Percentiles rank a stretch among this genome's conserved stretches.
Evolutionary conservation across 148 eudicot species (phyloP).

Genomic region (Mesembryanthemum crystallinum): DNA sequence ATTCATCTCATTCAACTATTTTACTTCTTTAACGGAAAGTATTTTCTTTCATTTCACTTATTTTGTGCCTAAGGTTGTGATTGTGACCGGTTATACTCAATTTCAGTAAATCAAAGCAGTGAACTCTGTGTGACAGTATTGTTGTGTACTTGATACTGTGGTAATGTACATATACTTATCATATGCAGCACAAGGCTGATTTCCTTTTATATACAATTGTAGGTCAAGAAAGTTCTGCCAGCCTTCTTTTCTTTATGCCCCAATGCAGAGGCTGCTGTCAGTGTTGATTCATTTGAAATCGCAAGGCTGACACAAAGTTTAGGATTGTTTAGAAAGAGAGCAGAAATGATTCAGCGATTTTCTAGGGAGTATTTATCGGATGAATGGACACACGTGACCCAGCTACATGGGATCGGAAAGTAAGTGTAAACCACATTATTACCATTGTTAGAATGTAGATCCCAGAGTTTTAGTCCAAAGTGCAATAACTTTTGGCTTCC

Average conservation of each 20-base stretch:
- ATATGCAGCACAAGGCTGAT: not conserved
- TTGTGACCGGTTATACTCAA: not conserved
- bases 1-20: not conserved
- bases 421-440: constrained; percentile 27
- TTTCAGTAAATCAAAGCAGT: not conserved
- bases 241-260: constrained; percentile 63
- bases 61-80: too few relatives aligned
- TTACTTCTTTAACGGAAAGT: not conserved
- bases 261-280: constrained; percentile 59
- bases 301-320: constrained; percentile 44
- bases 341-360: constrained; percentile 52
- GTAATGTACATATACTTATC: not conserved
- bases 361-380: constrained; percentile 60
- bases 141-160: not conserved
- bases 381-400: constrained; percentile 73
- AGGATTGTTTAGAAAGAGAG: constrained; percentile 61
- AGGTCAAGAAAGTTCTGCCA: constrained; percentile 53
- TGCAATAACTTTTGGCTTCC: not conserved
- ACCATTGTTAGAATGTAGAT: not conserved
- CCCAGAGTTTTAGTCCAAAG: not conserved
- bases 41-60: not conserved
- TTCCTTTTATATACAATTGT: constrained; percentile 9
- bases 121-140: not conserved
- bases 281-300: constrained; percentile 38
- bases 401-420: constrained; percentile 81